Evolutionary conservation across 768 basidiomycete species (phyloP).

Genomic region (Mycena olivaceomarginata): DNA sequence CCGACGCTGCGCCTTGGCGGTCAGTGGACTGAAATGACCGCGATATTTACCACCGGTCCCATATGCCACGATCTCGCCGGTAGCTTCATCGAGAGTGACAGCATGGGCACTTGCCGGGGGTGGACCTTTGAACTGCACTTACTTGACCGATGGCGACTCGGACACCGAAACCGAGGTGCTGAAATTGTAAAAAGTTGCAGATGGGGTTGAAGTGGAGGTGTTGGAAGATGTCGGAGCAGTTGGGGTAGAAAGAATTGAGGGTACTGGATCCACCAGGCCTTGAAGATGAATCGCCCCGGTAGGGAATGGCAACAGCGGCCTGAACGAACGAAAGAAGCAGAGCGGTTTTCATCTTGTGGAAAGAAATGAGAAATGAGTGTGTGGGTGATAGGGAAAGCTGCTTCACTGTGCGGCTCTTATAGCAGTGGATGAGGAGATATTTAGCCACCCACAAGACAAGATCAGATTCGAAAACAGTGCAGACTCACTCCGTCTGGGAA

Average conservation of each 20-base stretch:
- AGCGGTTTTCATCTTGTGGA: background rate
- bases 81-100: background rate
- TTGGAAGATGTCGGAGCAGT: background rate
- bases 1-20: background rate
- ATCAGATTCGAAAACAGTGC: background rate
- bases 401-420: background rate
- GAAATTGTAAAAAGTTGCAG: background rate
- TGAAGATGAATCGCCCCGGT: background rate
- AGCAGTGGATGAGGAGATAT: background rate
- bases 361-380: background rate
- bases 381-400: background rate
- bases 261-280: background rate
- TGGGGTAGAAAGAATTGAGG: background rate
- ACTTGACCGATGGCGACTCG: background rate
- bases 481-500: too few relatives aligned
- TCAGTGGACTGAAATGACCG: background rate
- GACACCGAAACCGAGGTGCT: background rate
- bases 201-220: background rate
- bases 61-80: background rate
- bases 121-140: background rate
- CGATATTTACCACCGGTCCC: background rate
- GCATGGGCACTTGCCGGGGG: background rate
- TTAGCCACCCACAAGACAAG: background rate
- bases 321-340: background rate
- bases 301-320: background rate